Evolutionary conservation across 2,329 filamentous ascomycete genomes (phyloP), one percentile per base, ranked within the genome.

Genomic region (Xylariaceae sp.): DNA sequence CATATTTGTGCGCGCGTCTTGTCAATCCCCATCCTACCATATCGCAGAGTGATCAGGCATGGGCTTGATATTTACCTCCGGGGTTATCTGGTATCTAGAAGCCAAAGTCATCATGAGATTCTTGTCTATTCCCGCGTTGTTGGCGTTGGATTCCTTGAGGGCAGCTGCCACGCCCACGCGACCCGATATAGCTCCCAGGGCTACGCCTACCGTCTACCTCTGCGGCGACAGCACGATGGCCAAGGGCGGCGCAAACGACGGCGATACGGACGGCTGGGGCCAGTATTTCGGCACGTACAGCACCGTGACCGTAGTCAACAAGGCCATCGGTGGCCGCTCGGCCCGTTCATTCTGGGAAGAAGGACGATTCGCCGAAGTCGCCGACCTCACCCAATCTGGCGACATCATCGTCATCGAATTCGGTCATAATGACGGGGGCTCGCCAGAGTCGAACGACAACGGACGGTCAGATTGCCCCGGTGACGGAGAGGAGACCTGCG

Each of bases 341-440:
- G 81, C 83, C 4, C 79, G 84, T 57, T 83, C 79, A 51, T 87
- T 77, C 71, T 82, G 76, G 6, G 75, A 79, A 48, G 83, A 87
- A 68, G 79, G 78, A 40, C 80, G 79, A 43, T 87, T 86, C 72
- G 67, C 73, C 32, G 74, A 75, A 3, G 77, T 87, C 53, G 75
- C 77, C 55, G 67, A 71, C 39, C 60, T 73, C 1, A 70, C 85
- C 11, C 58, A 76, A 61, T 53, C 73, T 3, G 81, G 80, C 55
- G 84, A 87, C 71, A 82, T 80, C 62, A 83, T 87, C 7, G 73
- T 87, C 53, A 85, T 88, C 56, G 83, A 86, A 63, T 87, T 88
- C 64, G 85, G 85, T 0, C 85, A 88, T 73, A 88, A 88, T 67
- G 85, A 88, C 64, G 84, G 83, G 43, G 82, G 83, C 4, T 75